phyloP scores from a whole-genome alignment of 306 rosid species.

The Vachellia pachyceras region DNA sequence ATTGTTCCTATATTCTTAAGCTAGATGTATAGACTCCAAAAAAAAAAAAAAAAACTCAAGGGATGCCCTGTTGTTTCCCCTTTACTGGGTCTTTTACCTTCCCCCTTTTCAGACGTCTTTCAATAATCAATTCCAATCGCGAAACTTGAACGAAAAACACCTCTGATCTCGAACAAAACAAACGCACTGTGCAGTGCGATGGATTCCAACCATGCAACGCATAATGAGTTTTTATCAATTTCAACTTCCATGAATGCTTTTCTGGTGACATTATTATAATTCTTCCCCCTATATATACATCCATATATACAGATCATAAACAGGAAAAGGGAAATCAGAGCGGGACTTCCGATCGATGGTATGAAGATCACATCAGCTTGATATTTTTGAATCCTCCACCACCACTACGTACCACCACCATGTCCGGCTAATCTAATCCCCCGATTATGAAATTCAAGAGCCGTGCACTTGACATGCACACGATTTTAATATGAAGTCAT shows the following conservation, averaged over 20 bases:
- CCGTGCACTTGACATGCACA: no score
- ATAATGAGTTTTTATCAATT: conserved; percentile 1
- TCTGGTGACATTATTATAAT: neutral
- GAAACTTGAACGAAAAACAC: no score
- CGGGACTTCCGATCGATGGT: neutral
- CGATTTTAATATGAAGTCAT: no score
- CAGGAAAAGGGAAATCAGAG: neutral
- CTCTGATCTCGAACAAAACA: neutral
- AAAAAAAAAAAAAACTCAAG: neutral
- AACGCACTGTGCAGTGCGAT: conserved; percentile 25
- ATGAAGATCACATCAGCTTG: neutral
- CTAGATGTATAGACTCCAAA: neutral
- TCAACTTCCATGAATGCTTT: neutral
- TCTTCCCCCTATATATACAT: neutral
- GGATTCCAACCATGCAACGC: conserved; percentile 46
- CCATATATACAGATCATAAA: neutral
- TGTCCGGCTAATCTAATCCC: neutral
- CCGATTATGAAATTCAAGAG: neutral
- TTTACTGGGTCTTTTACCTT: neutral
- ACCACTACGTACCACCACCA: no score
- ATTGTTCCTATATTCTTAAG: neutral
- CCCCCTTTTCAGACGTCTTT: no score
- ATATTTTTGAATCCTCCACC: neutral
- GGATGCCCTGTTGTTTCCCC: neutral
- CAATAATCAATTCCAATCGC: neutral